Base-by-base conservation (phyloP, 257 asterid genomes). In the Oldenlandia corymbosa region DNA sequence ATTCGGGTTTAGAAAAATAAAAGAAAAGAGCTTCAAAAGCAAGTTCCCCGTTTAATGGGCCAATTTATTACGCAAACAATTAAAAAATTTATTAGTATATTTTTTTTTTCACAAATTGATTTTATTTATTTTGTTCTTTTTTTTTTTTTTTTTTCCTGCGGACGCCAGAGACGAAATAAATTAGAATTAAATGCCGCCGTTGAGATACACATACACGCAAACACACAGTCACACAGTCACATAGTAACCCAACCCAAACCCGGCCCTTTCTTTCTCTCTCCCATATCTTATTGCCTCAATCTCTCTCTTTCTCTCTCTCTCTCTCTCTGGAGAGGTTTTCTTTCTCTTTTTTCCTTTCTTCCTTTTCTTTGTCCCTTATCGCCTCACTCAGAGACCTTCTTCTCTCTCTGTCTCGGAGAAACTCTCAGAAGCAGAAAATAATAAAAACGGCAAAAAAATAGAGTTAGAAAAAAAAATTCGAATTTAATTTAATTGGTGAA, bases 161-260 rank as follows among this genome's bases (percentile, higher is more conserved):
- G 82, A 77, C 78, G 74, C 62, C 70, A 77, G 60, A 58, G 46
- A 21, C 12, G 47, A 60, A 70, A 52, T 70, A 30, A 70, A 77
- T 17, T 73, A 41, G 60, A 70, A 68, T 71, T 39, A 1, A 61
- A 67, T 54, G 41, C n/a, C 23, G 60, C 51, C 49, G 80, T 51
- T 67, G 80, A 77, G 74, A 66, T 73, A 76, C 82, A 53, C 59
- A 53, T 30, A 26, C 72, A 20, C 68, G 20, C 49, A 21, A 62
- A 1, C 68, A 21, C 73, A 46, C 60, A 68, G 65, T 51, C 66
- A 71, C 51, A 18, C 65, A 10, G 24, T 3, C 66, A 39, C 67
- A 63, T 61, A 59, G 73, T 51, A 30, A 52, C 30, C 26, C 50
- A 58, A 45, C 27, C 52, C 26, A 39, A 58, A 45, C 27, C 52